Evolutionary conservation across 2,329 filamentous ascomycete genomes (phyloP).

Genomic region (Cercospora canescens): DNA sequence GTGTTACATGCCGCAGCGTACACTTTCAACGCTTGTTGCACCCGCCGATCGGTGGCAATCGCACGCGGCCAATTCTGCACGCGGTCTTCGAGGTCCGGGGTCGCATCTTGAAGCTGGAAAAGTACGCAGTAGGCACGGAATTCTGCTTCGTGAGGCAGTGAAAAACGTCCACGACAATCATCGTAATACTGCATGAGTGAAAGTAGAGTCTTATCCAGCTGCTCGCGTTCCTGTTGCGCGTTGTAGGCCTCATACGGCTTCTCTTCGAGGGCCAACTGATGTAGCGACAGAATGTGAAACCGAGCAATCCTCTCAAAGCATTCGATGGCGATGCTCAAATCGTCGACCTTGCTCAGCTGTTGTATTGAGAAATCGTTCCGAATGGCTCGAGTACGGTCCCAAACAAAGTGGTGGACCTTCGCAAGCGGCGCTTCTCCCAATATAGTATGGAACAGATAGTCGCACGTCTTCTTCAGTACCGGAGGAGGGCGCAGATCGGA

Average conservation of each 20-base stretch:
- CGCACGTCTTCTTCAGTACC: constrained; percentile 45
- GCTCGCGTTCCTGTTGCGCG: constrained; percentile 62
- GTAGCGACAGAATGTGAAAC: constrained; percentile 63
- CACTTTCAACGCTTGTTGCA: constrained; percentile 58
- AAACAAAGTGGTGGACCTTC: constrained; percentile 62
- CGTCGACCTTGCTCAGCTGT: constrained; percentile 56
- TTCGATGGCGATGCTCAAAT: constrained; percentile 58
- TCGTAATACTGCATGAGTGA: constrained; percentile 63
- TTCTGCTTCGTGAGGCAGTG: constrained; percentile 61
- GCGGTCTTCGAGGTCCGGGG: constrained; percentile 57
- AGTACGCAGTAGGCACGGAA: constrained; percentile 64
- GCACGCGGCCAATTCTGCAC: constrained; percentile 57
- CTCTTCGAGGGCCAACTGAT: constrained; percentile 55
- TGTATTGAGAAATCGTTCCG: constrained; percentile 67
- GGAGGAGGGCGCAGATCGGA: constrained; percentile 62
- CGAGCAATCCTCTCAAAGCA: constrained; percentile 64
- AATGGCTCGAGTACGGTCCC: constrained; percentile 65
- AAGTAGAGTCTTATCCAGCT: constrained; percentile 62
- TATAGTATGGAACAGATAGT: constrained; percentile 49
- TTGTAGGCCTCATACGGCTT: constrained; percentile 55
- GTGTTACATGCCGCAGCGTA: constrained; percentile 58
- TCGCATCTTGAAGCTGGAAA: constrained; percentile 52
- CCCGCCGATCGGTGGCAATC: constrained; percentile 52
- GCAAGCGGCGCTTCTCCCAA: constrained; percentile 53
- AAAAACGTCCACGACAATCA: constrained; percentile 51